Conservation (phyloP, 1,284 basidiomycete genomes). For the Tilletia setariae region DNA sequence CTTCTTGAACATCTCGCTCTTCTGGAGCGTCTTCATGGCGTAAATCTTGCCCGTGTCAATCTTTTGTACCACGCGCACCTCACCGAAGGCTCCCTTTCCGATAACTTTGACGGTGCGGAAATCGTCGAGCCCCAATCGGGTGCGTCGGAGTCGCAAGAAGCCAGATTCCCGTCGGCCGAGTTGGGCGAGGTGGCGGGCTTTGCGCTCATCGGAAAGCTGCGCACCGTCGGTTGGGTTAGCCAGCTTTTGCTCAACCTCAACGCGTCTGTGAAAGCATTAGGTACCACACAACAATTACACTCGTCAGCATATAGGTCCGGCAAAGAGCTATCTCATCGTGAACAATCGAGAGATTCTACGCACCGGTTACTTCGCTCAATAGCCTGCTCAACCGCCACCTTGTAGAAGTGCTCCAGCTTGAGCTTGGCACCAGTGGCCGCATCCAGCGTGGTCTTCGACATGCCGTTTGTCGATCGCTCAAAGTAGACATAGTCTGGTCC, state of each 20-base stretch:
- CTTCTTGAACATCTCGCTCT: conserved; percentile 98
- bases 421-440: conserved; percentile 92
- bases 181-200: conserved; percentile 83
- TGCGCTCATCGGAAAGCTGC: conserved; percentile 67
- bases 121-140: conserved; percentile 86
- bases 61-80: conserved; percentile 94
- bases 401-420: conserved; percentile 96
- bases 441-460: conserved; percentile 82
- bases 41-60: conserved; percentile 96
- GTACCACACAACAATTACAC: neutral
- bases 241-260: conserved; percentile 85
- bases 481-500: conserved; percentile 86
- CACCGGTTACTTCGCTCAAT: conserved; percentile 81
- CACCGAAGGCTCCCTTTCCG: conserved; percentile 97
- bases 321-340: conserved; percentile 4
- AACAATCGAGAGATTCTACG: neutral
- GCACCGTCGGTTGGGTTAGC: conserved; percentile 42
- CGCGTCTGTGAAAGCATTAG: conserved; percentile 66
- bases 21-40: conserved; percentile 97
- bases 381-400: conserved; percentile 85
- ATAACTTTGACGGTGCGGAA: conserved; percentile 98
- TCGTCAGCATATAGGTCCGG: neutral
- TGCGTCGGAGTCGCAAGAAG: conserved; percentile 82
- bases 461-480: conserved; percentile 76
- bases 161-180: conserved; percentile 76